Percentiles rank a stretch among this genome's conserved stretches.
phyloP scores from a whole-genome alignment of 148 eudicot species.

The Fagopyrum tataricum region DNA sequence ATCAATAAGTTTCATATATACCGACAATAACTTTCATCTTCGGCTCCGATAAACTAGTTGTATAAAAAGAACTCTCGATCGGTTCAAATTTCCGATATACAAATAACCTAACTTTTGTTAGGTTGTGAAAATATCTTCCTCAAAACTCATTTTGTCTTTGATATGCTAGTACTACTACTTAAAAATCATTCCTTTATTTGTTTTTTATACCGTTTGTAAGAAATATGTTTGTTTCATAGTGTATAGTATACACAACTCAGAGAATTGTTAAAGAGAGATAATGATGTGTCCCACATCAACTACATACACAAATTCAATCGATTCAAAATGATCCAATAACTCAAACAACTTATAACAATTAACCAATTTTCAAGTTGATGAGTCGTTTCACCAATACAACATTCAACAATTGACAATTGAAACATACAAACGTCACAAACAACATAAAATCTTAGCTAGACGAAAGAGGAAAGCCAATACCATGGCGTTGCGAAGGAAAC shows the following conservation, averaged over 20 bases:
- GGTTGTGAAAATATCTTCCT: too few species aligned
- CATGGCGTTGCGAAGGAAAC: slow-evolving; percentile 61
- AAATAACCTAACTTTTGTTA: too few species aligned
- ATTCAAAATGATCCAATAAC: too few species aligned
- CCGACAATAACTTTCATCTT: too few species aligned
- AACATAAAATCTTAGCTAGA: not conserved
- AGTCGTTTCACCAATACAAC: not conserved
- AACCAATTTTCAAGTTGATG: not conserved
- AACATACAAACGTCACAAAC: not conserved
- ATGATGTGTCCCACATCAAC: too few species aligned
- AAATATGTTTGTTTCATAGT: not conserved
- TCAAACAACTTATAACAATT: not conserved
- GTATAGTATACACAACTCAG: too few species aligned
- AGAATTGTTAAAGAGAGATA: too few species aligned
- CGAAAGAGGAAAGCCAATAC: slow-evolving; percentile 55
- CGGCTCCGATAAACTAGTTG: too few species aligned
- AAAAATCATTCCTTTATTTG: not conserved
- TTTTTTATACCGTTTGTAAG: not conserved
- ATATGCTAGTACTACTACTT: not conserved
- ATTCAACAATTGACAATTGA: not conserved
- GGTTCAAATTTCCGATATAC: too few species aligned
- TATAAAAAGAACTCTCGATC: too few species aligned
- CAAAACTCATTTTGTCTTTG: not conserved
- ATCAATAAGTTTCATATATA: too few species aligned
- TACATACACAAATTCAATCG: too few species aligned